Evolutionary conservation across 176 grass and related monocot species (phyloP).

Genomic region (Aechmea fasciata): DNA sequence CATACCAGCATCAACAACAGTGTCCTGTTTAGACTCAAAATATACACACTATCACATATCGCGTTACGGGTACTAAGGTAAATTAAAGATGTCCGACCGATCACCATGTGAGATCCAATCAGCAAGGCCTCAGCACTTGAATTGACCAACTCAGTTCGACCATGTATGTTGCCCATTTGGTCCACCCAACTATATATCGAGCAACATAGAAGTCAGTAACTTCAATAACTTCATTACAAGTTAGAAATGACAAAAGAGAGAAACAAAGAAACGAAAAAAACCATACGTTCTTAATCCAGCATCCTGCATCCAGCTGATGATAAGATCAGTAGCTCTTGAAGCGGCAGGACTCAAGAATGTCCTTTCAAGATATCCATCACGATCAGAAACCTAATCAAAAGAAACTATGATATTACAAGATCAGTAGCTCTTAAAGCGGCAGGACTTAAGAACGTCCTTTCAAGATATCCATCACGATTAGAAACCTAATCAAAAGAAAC

Average conservation of each 20-base stretch:
- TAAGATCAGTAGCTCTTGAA: constrained; percentile 54
- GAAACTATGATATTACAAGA: not conserved
- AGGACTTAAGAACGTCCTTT: constrained; percentile 90
- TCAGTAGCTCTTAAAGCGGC: constrained; percentile 53
- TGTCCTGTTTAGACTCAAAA: constrained; percentile 50
- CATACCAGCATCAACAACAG: constrained; percentile 89
- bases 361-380: constrained; percentile 83
- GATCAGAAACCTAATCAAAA: constrained; percentile 68
- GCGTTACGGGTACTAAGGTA: not conserved
- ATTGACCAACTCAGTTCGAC: constrained; percentile 40
- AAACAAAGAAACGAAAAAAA: not conserved
- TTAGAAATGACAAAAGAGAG: not conserved
- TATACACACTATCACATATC: not conserved
- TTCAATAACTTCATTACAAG: not conserved
- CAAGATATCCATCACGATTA: constrained; percentile 74
- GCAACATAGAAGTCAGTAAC: not conserved
- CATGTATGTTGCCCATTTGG: constrained; percentile 93
- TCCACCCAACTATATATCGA: constrained; percentile 59
- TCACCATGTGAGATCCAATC: constrained; percentile 86
- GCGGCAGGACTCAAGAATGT: constrained; percentile 85
- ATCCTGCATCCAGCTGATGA: constrained; percentile 90
- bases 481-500: constrained; percentile 51
- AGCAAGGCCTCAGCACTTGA: constrained; percentile 42
- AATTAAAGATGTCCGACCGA: not conserved
- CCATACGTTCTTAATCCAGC: constrained; percentile 67